Conservation (phyloP, 2,329 filamentous ascomycete genomes). For the Sporothrix pseudoabietina region DNA sequence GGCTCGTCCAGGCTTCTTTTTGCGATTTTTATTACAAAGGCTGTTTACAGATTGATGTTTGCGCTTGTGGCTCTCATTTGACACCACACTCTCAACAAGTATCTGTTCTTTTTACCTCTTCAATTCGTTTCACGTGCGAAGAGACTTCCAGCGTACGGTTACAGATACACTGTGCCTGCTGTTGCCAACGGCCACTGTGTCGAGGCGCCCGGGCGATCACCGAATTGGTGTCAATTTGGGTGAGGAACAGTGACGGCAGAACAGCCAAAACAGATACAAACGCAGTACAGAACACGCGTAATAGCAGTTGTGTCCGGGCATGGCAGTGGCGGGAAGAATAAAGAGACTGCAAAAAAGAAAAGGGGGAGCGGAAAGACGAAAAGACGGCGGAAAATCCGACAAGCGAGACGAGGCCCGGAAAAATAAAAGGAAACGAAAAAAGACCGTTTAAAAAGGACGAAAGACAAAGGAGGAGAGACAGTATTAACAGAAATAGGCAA, state of each 20-base stretch:
- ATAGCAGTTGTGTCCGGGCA: background rate
- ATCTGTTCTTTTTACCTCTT: background rate
- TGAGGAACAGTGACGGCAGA: background rate
- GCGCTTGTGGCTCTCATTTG: too few relatives aligned
- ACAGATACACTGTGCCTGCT: background rate
- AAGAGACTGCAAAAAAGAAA: background rate
- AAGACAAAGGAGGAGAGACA: background rate
- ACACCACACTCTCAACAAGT: background rate
- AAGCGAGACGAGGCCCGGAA: background rate
- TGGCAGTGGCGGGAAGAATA: constrained; percentile 15
- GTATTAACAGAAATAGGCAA: constrained; percentile 1
- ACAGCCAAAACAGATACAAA: constrained; percentile 7
- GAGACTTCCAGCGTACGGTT: background rate
- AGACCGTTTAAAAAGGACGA: background rate
- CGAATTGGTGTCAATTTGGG: constrained; percentile 18
- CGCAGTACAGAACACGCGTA: background rate
- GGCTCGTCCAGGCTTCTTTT: background rate
- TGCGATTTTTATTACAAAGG: background rate
- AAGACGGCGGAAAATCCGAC: background rate
- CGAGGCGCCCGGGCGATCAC: constrained; percentile 2
- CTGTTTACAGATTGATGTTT: background rate
- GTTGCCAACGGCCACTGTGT: constrained; percentile 13
- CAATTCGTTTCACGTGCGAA: constrained; percentile 2
- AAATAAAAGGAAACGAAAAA: background rate
- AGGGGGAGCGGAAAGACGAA: background rate